phyloP scores from a whole-genome alignment of 2,329 filamentous ascomycete species.

The Waltergamsia citrina region DNA sequence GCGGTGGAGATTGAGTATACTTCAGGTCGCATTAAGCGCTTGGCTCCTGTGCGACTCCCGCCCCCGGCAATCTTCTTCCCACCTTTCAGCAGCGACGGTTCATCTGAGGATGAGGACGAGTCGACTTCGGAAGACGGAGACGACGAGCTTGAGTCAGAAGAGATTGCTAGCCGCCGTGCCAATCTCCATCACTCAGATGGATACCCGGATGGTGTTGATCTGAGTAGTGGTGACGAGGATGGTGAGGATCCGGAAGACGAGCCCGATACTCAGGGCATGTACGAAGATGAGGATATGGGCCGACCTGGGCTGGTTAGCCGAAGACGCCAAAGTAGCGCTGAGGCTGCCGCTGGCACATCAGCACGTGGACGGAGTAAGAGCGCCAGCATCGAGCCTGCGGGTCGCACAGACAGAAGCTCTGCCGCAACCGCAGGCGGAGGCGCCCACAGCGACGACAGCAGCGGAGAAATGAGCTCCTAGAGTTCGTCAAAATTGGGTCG shows the following conservation, averaged over 20 bases:
- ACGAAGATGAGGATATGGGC: constrained; percentile 11
- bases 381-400: constrained; percentile 14
- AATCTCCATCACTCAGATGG: constrained; percentile 29
- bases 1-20: constrained; percentile 35
- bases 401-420: constrained; percentile 22
- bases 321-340: constrained; percentile 14
- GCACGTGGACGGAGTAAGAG: constrained; percentile 20
- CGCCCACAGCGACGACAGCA: constrained; percentile 7
- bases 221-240: constrained; percentile 31
- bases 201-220: constrained; percentile 27
- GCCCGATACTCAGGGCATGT: constrained; percentile 17
- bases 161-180: constrained; percentile 20
- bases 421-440: constrained; percentile 28
- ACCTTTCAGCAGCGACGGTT: constrained; percentile 31
- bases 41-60: constrained; percentile 39
- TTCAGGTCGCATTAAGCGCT: constrained; percentile 27
- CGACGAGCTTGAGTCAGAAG: constrained; percentile 17
- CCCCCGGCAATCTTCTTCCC: constrained; percentile 43
- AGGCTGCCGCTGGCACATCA: constrained; percentile 18
- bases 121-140: constrained; percentile 15
- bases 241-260: constrained; percentile 28
- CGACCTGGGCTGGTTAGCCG: not conserved
- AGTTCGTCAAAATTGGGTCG: no score
- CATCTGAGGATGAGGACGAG: constrained; percentile 20
- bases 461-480: constrained; percentile 3